Evolutionary conservation across 768 basidiomycete species (phyloP), one percentile per base, ranked within the genome.

Genomic region (Pleurotus eryngii): DNA sequence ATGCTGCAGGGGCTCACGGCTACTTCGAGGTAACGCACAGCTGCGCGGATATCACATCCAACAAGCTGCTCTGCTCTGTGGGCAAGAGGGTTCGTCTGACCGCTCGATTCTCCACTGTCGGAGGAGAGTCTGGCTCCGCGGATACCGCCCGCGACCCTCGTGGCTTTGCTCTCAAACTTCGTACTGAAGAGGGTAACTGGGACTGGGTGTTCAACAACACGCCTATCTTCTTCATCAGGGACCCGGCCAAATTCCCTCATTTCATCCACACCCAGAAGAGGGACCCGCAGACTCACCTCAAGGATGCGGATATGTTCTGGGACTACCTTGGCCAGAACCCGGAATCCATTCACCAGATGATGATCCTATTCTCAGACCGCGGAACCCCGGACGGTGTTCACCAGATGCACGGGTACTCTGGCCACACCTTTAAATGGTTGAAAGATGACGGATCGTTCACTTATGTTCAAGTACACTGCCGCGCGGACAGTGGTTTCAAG

Each of bases 201-300:
- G 95, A 97, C 70, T 90, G 90, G 81, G 95, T 95, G 65, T 83
- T 88, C 84, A 92, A 93, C 76, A 93, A 94, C 76, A 92, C 90
- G 12, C 92, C 95, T 47, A 81, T 95, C 62, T 94, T 95, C 84
- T 89, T 92, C 78, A 84, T 97, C 70, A 83, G 87, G 63, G 86
- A 95, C 70, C 84, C 90, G 12, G 81, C 88, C 72, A 87, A 93
- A 73, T 97, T 96, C 81, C 87, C 91, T 46, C 92, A 97, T 76
- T 87, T 97, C 72, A 91, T 96, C 64, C 95, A 98, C 77, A 92
- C 92, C 26, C 90, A 92, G 69, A 95, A 95, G 78, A 84, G 89
- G 61, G 82, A 92, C 70, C 95, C 95, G 14, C 90, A 92, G 68
- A 95, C 94, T 6, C 91, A 98, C 72, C 72, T 95, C 64, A 93